These are phyloP conservation scores for Cutaneotrichosporon cavernicola DNA, from an alignment of 1,284 basidiomycete genomes.

Conservation along the genomic window DNA sequence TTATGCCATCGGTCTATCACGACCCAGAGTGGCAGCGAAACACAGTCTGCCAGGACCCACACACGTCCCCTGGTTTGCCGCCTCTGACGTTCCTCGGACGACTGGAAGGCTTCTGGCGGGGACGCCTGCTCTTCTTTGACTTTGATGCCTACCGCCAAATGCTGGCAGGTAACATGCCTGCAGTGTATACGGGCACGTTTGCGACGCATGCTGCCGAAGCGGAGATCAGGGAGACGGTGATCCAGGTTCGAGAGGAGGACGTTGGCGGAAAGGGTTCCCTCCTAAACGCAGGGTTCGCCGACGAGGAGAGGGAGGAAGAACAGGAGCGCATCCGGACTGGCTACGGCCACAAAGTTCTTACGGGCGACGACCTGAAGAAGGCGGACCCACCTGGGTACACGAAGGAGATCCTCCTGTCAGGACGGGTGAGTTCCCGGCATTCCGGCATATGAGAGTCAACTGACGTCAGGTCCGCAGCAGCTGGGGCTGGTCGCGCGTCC, in stretches of 20 bases:
- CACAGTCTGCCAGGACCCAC: conserved; percentile 53
- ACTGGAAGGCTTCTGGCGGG: conserved; percentile 57
- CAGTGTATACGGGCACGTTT: conserved; percentile 51
- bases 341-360: conserved; percentile 42
- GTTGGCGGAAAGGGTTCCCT: conserved; percentile 47
- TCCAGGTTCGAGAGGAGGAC: conserved; percentile 45
- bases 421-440: conserved; percentile 32
- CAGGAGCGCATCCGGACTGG: conserved; percentile 35
- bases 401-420: conserved; percentile 52
- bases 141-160: conserved; percentile 58
- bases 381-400: conserved; percentile 48
- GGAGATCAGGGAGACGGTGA: conserved; percentile 47
- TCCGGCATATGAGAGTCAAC: background rate
- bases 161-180: conserved; percentile 53
- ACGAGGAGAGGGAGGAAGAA: conserved; percentile 40
- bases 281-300: conserved; percentile 43
- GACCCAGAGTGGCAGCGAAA: conserved; percentile 54
- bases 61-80: conserved; percentile 52
- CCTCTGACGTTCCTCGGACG: conserved; percentile 51
- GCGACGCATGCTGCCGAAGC: conserved; percentile 48
- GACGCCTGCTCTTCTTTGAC: conserved; percentile 58
- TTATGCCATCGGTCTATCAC: conserved; percentile 44
- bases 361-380: conserved; percentile 34
- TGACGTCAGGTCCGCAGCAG: conserved; percentile 27
- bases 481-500: conserved; percentile 43